Evolutionary conservation across 2,329 filamentous ascomycete genomes (phyloP).

Genomic region (Gaeumannomyces tritici): DNA sequence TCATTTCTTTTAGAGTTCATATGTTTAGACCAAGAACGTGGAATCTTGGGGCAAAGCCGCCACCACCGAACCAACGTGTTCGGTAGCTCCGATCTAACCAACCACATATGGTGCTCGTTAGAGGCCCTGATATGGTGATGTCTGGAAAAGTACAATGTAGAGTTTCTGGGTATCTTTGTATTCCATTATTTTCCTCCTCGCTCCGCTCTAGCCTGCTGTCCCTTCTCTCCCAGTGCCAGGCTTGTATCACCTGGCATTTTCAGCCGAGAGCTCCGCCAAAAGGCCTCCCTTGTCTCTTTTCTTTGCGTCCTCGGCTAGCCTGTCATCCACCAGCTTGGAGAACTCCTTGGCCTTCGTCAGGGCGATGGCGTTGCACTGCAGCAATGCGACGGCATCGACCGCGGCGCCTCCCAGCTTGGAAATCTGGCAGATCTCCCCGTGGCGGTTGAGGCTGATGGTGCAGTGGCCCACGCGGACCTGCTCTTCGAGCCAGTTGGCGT

Average conservation of each 20-base stretch:
- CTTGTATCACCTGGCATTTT: constrained; percentile 63
- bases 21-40: background rate
- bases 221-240: background rate
- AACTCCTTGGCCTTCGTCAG: constrained; percentile 74
- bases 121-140: background rate
- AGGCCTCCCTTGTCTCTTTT: constrained; percentile 69
- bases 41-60: background rate
- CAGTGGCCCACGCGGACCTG: constrained; percentile 64
- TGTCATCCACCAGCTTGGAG: constrained; percentile 61
- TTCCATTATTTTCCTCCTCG: constrained; percentile 3
- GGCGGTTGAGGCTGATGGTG: constrained; percentile 77
- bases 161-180: constrained; percentile 1
- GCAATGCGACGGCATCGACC: constrained; percentile 67
- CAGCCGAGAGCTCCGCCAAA: constrained; percentile 67
- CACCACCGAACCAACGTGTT: background rate
- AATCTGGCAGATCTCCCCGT: constrained; percentile 85
- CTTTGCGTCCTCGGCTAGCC: constrained; percentile 68
- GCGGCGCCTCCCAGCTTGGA: constrained; percentile 81
- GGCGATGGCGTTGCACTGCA: constrained; percentile 68
- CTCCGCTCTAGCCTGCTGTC: background rate
- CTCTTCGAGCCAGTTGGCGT: constrained; percentile 66
- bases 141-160: background rate
- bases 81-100: background rate
- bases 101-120: background rate
- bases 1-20: background rate